A percentile compares a stretch with the other conserved stretches of the same genome.
These are phyloP conservation scores for Xerophyta viscosa DNA, from an alignment of 106 monocot genomes.

Conservation along the genomic window DNA sequence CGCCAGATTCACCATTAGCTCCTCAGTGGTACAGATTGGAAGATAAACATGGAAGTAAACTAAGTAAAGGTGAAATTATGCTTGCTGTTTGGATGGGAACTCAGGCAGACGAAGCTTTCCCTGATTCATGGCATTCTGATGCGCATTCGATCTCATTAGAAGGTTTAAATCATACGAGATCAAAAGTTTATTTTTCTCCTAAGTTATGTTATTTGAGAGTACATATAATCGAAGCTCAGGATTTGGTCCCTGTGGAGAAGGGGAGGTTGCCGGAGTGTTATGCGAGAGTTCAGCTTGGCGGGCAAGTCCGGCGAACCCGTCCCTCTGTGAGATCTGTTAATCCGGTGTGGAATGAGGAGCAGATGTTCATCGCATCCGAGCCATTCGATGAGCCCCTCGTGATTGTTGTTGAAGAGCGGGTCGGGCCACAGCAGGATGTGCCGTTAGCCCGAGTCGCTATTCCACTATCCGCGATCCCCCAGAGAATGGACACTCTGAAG, in stretches of 20 bases:
- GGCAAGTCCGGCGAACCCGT: conserved; percentile 55
- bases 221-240: conserved; percentile 72
- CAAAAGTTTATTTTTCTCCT: conserved; percentile 95
- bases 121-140: conserved; percentile 79
- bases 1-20: conserved; percentile 78
- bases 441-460: conserved; percentile 45
- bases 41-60: conserved; percentile 51
- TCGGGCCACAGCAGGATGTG: conserved; percentile 49
- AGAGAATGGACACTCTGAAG: conserved; percentile 46
- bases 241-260: conserved; percentile 39
- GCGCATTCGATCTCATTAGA: conserved; percentile 35
- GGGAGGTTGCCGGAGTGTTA: conserved; percentile 24
- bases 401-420: conserved; percentile 61
- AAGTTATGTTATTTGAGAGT: conserved; percentile 77
- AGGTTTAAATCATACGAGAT: conserved; percentile 43
- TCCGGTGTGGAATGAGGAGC: conserved; percentile 75
- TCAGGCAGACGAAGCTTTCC: conserved; percentile 91
- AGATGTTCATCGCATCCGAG: conserved; percentile 76
- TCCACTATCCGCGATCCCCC: conserved; percentile 26
- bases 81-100: conserved; percentile 87
- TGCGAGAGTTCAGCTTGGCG: conserved; percentile 61
- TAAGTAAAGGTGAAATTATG: conserved; percentile 67
- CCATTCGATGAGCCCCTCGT: conserved; percentile 80
- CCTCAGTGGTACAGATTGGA: conserved; percentile 84
- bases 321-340: conserved; percentile 26